phyloP scores from a whole-genome alignment of 176 grass and related monocot species.

The Puya raimondii region DNA sequence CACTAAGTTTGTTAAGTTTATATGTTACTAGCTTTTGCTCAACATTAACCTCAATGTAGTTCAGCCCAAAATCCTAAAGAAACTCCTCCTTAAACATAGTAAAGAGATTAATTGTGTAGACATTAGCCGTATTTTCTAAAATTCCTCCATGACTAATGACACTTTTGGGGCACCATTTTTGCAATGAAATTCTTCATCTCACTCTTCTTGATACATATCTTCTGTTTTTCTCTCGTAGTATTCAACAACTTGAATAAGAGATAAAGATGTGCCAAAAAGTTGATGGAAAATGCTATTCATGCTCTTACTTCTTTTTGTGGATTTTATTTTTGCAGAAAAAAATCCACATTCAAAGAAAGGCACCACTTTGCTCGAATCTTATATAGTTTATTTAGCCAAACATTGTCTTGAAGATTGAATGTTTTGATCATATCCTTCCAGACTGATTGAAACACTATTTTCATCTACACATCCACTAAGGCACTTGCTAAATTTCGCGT shows the following conservation, averaged over 20 bases:
- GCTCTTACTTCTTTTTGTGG: constrained; percentile 27
- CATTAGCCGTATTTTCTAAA: constrained; percentile 54
- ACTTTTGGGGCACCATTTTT: constrained; percentile 34
- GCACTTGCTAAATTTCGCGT: constrained; percentile 53
- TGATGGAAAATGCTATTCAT: constrained; percentile 34
- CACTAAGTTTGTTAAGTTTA: constrained; percentile 29
- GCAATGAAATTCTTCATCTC: constrained; percentile 47
- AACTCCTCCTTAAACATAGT: constrained; percentile 53
- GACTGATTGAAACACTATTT: constrained; percentile 51
- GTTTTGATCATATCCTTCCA: constrained; percentile 52
- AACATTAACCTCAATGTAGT: constrained; percentile 29
- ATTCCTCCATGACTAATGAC: constrained; percentile 40
- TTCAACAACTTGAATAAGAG: constrained; percentile 36
- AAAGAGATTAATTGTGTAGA: constrained; percentile 54
- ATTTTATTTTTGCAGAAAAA: constrained; percentile 56
- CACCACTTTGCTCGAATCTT: constrained; percentile 73
- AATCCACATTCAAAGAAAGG: constrained; percentile 44
- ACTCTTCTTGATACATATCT: constrained; percentile 47
- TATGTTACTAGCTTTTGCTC: no score
- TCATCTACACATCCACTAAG: constrained; percentile 61
- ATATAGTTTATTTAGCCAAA: constrained; percentile 53
- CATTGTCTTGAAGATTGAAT: constrained; percentile 49
- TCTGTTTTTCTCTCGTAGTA: constrained; percentile 45
- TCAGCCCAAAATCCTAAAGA: constrained; percentile 59
- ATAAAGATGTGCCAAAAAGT: constrained; percentile 44